Evolutionary conservation across 352 stramenopile species (phyloP).

Genomic region (Phytopythium ostracodes): DNA sequence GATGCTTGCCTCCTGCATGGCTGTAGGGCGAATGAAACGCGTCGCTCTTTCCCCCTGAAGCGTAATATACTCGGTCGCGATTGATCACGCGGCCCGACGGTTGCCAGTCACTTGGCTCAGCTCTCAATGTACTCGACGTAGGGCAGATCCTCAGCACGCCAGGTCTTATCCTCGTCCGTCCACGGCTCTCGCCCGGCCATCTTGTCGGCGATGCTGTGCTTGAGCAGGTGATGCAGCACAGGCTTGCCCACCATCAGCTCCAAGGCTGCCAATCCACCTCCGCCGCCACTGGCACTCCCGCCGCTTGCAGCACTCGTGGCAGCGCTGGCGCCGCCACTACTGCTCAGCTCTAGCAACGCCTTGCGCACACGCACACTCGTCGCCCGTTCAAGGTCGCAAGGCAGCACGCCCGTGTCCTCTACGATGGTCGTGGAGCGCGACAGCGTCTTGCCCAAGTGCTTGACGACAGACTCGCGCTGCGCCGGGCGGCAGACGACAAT

Average conservation of each 20-base stretch:
- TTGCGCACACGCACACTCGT: conserved; percentile 65
- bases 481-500: conserved; percentile 63
- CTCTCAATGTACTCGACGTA: conserved; percentile 76
- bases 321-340: neutral
- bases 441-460: conserved; percentile 63
- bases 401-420: conserved; percentile 65
- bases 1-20: neutral
- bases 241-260: conserved; percentile 74
- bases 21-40: neutral
- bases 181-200: conserved; percentile 51
- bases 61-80: neutral
- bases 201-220: conserved; percentile 53
- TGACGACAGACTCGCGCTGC: conserved; percentile 65
- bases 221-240: conserved; percentile 56
- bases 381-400: conserved; percentile 58
- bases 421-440: conserved; percentile 60
- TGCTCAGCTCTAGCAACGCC: conserved; percentile 29
- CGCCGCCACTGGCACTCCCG: neutral
- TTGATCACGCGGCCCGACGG: neutral
- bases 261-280: conserved; percentile 18
- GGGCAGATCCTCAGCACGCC: conserved; percentile 50
- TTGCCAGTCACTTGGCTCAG: conserved; percentile 11
- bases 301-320: neutral
- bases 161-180: conserved; percentile 65
- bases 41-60: too few relatives aligned